Percentiles rank a stretch among this genome's conserved stretches.
Conservation (phyloP, 2,329 filamentous ascomycete species). For the Tolypocladium endophyticum region DNA sequence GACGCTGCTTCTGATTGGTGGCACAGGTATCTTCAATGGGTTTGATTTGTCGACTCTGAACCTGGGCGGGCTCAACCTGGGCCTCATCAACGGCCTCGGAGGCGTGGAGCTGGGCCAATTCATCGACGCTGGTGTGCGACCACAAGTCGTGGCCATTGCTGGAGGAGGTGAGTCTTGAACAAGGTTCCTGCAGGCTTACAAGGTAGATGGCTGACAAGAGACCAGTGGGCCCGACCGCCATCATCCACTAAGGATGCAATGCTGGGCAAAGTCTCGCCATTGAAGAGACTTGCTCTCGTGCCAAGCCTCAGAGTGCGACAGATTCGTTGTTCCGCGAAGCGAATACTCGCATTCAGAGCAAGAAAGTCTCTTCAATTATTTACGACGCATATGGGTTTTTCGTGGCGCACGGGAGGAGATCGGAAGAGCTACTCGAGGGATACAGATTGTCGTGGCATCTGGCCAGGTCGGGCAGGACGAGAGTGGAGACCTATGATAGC, state of each 20-base stretch:
- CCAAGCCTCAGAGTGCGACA: neutral
- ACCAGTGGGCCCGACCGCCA: neutral
- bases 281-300: neutral
- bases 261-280: neutral
- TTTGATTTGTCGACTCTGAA: constrained; percentile 16
- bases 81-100: constrained; percentile 16
- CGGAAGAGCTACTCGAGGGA: neutral
- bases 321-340: neutral
- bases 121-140: constrained; percentile 14
- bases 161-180: neutral
- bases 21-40: constrained; percentile 17
- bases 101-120: constrained; percentile 18
- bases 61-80: constrained; percentile 17
- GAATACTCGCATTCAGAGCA: neutral
- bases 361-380: neutral
- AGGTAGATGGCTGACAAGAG: neutral
- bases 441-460: neutral
- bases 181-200: neutral
- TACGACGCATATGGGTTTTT: neutral
- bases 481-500: neutral
- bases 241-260: neutral
- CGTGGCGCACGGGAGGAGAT: neutral
- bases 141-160: constrained; percentile 9
- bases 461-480: neutral
- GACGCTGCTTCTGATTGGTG: constrained; percentile 22